These are phyloP conservation scores for Fabrea salina DNA, from an alignment of 169 alveolate genomes.

Conservation along the genomic window DNA sequence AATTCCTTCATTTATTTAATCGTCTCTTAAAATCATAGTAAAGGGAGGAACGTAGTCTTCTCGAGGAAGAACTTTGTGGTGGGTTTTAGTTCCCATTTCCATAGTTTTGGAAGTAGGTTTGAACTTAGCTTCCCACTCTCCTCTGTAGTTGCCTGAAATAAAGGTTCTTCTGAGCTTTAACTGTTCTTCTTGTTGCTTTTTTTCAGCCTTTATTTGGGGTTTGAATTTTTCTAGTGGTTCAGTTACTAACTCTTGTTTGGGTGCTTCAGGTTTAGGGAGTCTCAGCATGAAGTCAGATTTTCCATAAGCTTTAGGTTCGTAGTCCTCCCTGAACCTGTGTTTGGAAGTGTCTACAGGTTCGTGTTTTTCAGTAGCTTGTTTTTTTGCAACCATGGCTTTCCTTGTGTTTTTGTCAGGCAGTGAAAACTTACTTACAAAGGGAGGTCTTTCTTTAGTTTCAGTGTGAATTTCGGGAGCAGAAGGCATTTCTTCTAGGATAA, in stretches of 20 bases:
- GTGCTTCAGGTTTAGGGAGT: background rate
- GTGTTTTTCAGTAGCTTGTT: background rate
- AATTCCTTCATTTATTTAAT: too few species aligned
- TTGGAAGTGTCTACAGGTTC: background rate
- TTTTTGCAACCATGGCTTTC: constrained; percentile 3
- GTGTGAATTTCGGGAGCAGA: background rate
- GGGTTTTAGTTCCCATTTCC: constrained; percentile 28
- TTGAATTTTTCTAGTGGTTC: background rate
- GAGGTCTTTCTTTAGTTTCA: background rate
- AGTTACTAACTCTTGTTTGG: background rate
- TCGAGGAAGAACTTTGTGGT: constrained; percentile 26
- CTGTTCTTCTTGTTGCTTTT: background rate
- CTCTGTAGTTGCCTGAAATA: background rate
- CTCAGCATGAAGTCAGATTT: constrained; percentile 18
- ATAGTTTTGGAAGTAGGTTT: background rate
- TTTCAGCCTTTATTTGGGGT: background rate
- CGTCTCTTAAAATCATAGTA: background rate
- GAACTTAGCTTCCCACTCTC: constrained; percentile 8
- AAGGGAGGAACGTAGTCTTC: constrained; percentile 11
- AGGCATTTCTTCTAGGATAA: constrained; percentile 22
- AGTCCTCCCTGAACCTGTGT: constrained; percentile 26
- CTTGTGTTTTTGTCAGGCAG: constrained; percentile 4
- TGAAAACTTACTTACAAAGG: background rate
- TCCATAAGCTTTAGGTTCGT: constrained; percentile 4
- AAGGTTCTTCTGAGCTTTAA: background rate